Evolutionary conservation across 2,329 filamentous ascomycete genomes (phyloP), one percentile per base, ranked within the genome.

Genomic region (Ascochyta lentis): DNA sequence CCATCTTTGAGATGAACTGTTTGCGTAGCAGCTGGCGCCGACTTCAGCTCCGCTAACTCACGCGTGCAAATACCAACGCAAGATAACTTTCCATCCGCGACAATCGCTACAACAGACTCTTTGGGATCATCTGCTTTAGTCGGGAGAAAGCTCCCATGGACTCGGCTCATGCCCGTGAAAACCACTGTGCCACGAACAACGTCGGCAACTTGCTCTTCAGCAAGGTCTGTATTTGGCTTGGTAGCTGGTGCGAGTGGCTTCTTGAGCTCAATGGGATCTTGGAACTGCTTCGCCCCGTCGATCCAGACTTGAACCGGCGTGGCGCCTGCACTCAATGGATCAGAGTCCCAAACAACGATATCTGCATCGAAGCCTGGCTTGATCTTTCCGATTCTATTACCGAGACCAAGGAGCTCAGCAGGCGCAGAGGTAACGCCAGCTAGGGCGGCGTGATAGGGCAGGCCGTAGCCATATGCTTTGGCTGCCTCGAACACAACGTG

Each of bases 401-500:
- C 76, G 13, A 78, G 61, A 4, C 76, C 76, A 0, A 79, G 67
- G 1, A 77, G 66, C 52, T 76, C 72, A 13, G 77, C 77, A 34
- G 76, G 70, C 6, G 73, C 74, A 47, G 68, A 74, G 0, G 77
- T 79, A 2, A 79, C 52, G 27, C 52, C 52, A 34, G 52, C 52
- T 1, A 79, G 60, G 2, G 77, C 77, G 12, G 67, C 76, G 49
- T 78, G 73, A 43, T 78, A 78, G 6, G 75, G 73, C 7, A 79
- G 51, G 0, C 77, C 77, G 56, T 77, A 74, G 10, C 69, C 68
- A 57, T 79, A 77, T 0, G 78, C 78, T 52, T 78, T 79, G 3
- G 78, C 77, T 5, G 79, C 78, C 61, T 81, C 87, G 43, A 89
- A 87, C 0, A 89, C 77, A 3, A 90, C 86, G 59, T 89, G 87